Conservation (phyloP, 2,329 filamentous ascomycete species). For the Cryphonectria japonica region DNA sequence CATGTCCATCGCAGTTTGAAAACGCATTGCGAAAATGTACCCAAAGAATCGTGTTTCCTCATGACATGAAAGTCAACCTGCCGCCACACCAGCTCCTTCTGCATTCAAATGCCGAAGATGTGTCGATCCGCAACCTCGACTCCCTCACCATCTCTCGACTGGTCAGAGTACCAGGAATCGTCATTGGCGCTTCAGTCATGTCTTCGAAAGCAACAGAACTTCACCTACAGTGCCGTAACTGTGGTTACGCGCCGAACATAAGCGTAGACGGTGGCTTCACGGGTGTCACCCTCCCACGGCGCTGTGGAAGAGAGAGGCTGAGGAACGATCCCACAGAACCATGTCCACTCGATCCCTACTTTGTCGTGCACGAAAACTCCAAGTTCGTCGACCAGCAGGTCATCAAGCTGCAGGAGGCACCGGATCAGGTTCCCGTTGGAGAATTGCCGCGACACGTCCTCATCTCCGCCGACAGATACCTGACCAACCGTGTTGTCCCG, state of each 20-base stretch:
- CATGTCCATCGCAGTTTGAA: conserved; percentile 70
- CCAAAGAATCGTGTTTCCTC: conserved; percentile 88
- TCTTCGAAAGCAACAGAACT: conserved; percentile 92
- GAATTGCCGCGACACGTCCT: conserved; percentile 94
- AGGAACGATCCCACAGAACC: conserved; percentile 70
- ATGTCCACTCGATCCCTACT: conserved; percentile 94
- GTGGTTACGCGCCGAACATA: conserved; percentile 71
- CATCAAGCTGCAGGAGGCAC: conserved; percentile 95
- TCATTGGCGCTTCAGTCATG: conserved; percentile 95
- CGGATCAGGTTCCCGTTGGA: conserved; percentile 95
- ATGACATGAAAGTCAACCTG: conserved; percentile 67
- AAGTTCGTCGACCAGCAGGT: conserved; percentile 97
- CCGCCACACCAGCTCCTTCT: conserved; percentile 94
- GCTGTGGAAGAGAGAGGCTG: conserved; percentile 67
- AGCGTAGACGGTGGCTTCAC: conserved; percentile 84
- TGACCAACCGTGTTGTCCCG: conserved; percentile 94
- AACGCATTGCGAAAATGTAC: conserved; percentile 87
- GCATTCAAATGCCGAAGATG: conserved; percentile 87
- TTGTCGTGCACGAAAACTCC: conserved; percentile 91
- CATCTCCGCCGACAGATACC: conserved; percentile 92
- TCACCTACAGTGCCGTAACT: conserved; percentile 86
- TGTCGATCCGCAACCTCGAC: conserved; percentile 91
- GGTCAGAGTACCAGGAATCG: conserved; percentile 95
- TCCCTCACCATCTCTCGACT: conserved; percentile 91
- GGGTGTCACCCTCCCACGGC: conserved; percentile 80